These are phyloP conservation scores for Citrus sp. DNA, from an alignment of 345 rosid species.

Conservation along the genomic window DNA sequence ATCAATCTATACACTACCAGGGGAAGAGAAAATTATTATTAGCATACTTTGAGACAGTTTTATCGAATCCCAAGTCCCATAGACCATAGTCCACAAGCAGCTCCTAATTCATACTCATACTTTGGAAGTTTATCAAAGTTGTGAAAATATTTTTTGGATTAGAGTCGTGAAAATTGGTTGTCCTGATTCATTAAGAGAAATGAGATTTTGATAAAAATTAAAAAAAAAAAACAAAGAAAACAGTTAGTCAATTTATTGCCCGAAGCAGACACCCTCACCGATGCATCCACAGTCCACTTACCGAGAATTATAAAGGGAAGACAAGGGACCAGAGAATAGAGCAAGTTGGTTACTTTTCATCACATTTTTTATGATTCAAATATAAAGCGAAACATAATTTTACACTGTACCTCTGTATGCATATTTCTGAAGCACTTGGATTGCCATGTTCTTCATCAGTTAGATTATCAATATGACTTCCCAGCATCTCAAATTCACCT, in stretches of 20 bases:
- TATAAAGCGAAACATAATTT: not conserved
- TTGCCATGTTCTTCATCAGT: slow-evolving; percentile 34
- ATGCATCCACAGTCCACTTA: too few species aligned
- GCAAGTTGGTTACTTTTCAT: not conserved
- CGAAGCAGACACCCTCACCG: too few species aligned
- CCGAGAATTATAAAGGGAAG: not conserved
- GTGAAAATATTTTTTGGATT: not conserved
- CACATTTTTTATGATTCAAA: not conserved
- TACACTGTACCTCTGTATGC: slow-evolving; percentile 44
- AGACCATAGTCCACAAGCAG: not conserved
- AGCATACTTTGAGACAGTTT: not conserved
- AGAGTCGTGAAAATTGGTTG: not conserved
- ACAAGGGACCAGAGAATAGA: not conserved
- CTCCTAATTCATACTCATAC: not conserved
- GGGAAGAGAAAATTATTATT: not conserved
- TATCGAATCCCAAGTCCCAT: not conserved
- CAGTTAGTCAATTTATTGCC: not conserved
- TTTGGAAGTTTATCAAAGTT: not conserved
- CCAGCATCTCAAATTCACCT: slow-evolving; percentile 39
- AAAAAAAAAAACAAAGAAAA: not conserved
- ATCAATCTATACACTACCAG: not conserved
- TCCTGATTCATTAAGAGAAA: not conserved
- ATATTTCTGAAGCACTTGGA: slow-evolving; percentile 29
- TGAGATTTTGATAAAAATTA: not conserved
- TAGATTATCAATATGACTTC: slow-evolving; percentile 22